Conservation (phyloP, 331 rosid species). For the Pyracantha coccinea region DNA sequence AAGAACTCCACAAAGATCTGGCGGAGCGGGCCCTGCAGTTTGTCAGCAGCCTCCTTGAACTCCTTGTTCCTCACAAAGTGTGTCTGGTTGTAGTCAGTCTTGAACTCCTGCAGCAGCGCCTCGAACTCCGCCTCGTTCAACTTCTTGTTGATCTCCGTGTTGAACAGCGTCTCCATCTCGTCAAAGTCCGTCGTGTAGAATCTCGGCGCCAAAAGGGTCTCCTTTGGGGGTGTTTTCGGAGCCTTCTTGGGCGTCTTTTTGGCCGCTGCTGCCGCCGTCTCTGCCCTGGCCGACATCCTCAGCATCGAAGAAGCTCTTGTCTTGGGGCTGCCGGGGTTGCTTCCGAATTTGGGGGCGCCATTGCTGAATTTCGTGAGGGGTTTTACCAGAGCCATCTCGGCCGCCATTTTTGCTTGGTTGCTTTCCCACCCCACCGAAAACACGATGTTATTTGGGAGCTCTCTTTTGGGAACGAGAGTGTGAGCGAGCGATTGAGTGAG, state of each 20-base stretch:
- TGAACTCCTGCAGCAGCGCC: slow-evolving; percentile 94
- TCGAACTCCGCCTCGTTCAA: slow-evolving; percentile 73
- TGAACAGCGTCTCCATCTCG: slow-evolving; percentile 97
- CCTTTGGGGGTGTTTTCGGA: slow-evolving; percentile 33
- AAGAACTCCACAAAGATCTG: slow-evolving; percentile 96
- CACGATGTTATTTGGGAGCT: too few relatives aligned
- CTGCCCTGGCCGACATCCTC: slow-evolving; percentile 50
- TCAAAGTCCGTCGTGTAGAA: slow-evolving; percentile 96
- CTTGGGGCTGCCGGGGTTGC: slow-evolving; percentile 14
- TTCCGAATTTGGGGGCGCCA: slow-evolving; percentile 32
- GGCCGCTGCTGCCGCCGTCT: slow-evolving; percentile 8
- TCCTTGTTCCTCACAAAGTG: slow-evolving; percentile 96
- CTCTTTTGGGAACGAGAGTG: too few relatives aligned
- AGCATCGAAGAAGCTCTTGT: too few relatives aligned
- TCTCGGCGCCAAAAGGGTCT: slow-evolving; percentile 88
- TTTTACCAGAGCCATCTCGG: slow-evolving; percentile 80
- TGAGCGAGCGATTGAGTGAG: neutral
- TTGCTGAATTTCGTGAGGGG: slow-evolving; percentile 68
- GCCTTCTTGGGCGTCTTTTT: slow-evolving; percentile 49
- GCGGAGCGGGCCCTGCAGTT: slow-evolving; percentile 76
- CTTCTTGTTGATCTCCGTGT: slow-evolving; percentile 87
- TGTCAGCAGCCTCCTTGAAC: slow-evolving; percentile 97
- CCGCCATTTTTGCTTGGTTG: slow-evolving; percentile 38
- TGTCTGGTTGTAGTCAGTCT: slow-evolving; percentile 93
- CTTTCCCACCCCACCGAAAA: too few relatives aligned